Percentiles rank a stretch among this genome's conserved stretches.
phyloP scores from a whole-genome alignment of 257 asterid species.

The Knoxia roxburghii region DNA sequence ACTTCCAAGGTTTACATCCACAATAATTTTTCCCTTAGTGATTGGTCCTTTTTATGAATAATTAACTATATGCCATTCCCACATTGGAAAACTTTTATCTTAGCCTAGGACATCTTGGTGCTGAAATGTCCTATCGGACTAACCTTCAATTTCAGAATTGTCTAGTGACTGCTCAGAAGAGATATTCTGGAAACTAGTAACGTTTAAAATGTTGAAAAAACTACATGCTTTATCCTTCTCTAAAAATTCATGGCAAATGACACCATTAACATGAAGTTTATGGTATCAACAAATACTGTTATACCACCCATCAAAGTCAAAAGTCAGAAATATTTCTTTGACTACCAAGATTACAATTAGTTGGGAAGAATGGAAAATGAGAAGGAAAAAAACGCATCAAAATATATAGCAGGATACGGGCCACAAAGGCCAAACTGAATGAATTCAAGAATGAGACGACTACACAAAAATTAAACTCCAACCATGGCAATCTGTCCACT shows the following conservation, averaged over 20 bases:
- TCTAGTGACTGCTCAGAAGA: no score
- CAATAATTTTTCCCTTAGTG: not conserved
- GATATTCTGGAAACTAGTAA: not conserved
- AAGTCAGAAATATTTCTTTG: not conserved
- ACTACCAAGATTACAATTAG: no score
- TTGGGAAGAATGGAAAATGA: not conserved
- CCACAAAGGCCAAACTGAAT: not conserved
- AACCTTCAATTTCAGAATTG: no score
- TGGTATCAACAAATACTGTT: not conserved
- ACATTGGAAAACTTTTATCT: not conserved
- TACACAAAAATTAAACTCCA: not conserved
- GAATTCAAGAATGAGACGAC: not conserved
- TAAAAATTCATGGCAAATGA: not conserved
- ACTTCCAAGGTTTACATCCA: not conserved
- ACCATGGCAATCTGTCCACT: no score
- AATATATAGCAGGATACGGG: not conserved
- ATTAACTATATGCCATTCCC: not conserved
- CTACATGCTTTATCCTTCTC: not conserved
- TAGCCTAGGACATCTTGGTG: not conserved
- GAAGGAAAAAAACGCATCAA: not conserved
- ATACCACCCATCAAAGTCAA: not conserved
- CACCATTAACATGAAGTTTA: not conserved
- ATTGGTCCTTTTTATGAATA: no score
- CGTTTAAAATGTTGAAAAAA: not conserved
- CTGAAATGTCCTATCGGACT: not conserved